These are phyloP conservation scores for Beauveria medogensis DNA, from an alignment of 2,329 filamentous ascomycete genomes.

Conservation along the genomic window DNA sequence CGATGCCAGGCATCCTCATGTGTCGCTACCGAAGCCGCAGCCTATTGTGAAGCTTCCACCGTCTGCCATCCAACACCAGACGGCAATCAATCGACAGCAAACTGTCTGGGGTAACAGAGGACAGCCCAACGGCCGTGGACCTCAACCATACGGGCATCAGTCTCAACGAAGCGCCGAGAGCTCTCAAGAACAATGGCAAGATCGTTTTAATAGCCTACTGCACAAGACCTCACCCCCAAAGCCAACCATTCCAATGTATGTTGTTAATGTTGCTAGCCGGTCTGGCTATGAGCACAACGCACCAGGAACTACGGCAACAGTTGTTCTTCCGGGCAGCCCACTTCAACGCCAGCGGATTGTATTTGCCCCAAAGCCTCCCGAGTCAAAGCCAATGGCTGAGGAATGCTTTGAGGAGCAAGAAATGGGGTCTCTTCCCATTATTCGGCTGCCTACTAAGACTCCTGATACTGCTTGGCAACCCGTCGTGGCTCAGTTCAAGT, in stretches of 20 bases:
- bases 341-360: not conserved
- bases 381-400: constrained; percentile 63
- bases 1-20: constrained; percentile 55
- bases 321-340: constrained; percentile 51
- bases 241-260: constrained; percentile 51
- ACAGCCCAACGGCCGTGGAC: constrained; percentile 9
- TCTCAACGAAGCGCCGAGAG: constrained; percentile 25
- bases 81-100: constrained; percentile 17
- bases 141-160: constrained; percentile 2
- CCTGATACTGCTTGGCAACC: constrained; percentile 58
- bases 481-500: constrained; percentile 44
- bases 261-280: constrained; percentile 64
- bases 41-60: constrained; percentile 72
- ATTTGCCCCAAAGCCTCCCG: constrained; percentile 2
- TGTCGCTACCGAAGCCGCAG: constrained; percentile 60
- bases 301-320: constrained; percentile 50
- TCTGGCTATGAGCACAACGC: constrained; percentile 52
- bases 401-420: constrained; percentile 77
- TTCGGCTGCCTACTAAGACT: constrained; percentile 56
- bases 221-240: constrained; percentile 54
- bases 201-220: constrained; percentile 73
- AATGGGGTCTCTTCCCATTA: constrained; percentile 66
- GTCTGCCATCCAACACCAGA: constrained; percentile 31
- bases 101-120: constrained; percentile 30
- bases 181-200: constrained; percentile 58